A percentile compares a stretch with the other conserved stretches of the same genome.
Conservation (phyloP, 345 rosid genomes). For the Arabidopsis arenosa region DNA sequence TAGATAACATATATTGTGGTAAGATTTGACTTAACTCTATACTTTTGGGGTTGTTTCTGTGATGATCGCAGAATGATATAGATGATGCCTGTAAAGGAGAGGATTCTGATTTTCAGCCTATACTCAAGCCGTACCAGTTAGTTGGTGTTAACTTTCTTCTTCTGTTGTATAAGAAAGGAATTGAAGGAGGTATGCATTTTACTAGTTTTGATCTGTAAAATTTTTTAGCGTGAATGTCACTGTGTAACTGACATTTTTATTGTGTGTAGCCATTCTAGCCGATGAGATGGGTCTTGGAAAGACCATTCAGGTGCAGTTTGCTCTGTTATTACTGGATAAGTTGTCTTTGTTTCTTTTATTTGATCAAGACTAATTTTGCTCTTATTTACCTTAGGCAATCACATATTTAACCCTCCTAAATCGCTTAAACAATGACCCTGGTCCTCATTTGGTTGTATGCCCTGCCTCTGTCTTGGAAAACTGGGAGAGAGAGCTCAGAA, state of each 20-base stretch:
- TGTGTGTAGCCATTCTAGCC: constrained; percentile 85
- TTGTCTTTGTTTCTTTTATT: constrained; percentile 12
- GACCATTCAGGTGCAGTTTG: constrained; percentile 82
- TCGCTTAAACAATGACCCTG: constrained; percentile 81
- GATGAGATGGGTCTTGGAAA: constrained; percentile 99
- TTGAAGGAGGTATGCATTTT: constrained; percentile 77
- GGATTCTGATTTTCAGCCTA: constrained; percentile 81
- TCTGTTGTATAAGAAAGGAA: constrained; percentile 74
- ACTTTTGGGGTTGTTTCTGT: constrained; percentile 26
- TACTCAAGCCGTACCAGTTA: constrained; percentile 92
- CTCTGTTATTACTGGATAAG: constrained; percentile 11
- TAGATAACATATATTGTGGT: neutral
- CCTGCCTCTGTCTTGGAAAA: constrained; percentile 98
- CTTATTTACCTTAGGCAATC: constrained; percentile 64
- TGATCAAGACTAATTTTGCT: constrained; percentile 34
- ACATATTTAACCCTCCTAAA: constrained; percentile 80
- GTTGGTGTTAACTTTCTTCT: constrained; percentile 99
- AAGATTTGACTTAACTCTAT: neutral
- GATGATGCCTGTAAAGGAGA: constrained; percentile 73
- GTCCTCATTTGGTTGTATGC: constrained; percentile 96
- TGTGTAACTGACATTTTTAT: constrained; percentile 42
- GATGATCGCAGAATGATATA: constrained; percentile 71
- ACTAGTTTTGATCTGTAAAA: constrained; percentile 8
- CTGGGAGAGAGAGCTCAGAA: constrained; percentile 97
- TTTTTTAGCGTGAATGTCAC: constrained; percentile 7